Evolutionary conservation across 1,284 basidiomycete genomes (phyloP).

Genomic region (Naganishia cerealis): DNA sequence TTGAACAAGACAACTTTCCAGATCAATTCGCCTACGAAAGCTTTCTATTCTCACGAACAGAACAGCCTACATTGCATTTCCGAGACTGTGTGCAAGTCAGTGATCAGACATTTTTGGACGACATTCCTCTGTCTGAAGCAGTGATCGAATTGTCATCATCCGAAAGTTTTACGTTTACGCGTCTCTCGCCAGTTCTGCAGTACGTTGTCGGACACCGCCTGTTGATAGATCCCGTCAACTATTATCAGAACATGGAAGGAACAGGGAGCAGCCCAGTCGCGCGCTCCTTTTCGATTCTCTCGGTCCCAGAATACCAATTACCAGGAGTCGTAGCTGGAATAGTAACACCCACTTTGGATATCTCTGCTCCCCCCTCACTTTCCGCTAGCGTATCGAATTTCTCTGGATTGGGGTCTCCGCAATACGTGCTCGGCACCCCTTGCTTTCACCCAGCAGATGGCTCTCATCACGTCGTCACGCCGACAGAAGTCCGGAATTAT

Average conservation of each 20-base stretch:
- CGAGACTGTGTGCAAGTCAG: background rate
- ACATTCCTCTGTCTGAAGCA: background rate
- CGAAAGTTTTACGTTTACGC: background rate
- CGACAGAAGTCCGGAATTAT: background rate
- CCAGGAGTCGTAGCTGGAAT: background rate
- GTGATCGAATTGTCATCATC: background rate
- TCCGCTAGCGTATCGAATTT: background rate
- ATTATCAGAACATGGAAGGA: background rate
- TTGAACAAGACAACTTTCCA: background rate
- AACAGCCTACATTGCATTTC: background rate
- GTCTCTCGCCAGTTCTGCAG: background rate
- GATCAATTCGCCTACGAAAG: background rate
- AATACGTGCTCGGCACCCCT: slow-evolving; percentile 13
- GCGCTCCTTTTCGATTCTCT: background rate
- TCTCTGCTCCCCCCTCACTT: slow-evolving; percentile 8
- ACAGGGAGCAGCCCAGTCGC: background rate
- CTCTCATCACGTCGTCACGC: background rate
- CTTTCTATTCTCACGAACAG: background rate
- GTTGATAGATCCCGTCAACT: background rate
- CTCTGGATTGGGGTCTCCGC: background rate
- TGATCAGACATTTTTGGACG: background rate
- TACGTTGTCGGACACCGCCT: background rate
- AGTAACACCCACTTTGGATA: background rate
- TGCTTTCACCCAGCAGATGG: slow-evolving; percentile 1
- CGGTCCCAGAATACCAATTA: slow-evolving; percentile 2